These are phyloP conservation scores for Crucihimalaya himalaica DNA, from an alignment of 345 rosid species.

Conservation along the genomic window DNA sequence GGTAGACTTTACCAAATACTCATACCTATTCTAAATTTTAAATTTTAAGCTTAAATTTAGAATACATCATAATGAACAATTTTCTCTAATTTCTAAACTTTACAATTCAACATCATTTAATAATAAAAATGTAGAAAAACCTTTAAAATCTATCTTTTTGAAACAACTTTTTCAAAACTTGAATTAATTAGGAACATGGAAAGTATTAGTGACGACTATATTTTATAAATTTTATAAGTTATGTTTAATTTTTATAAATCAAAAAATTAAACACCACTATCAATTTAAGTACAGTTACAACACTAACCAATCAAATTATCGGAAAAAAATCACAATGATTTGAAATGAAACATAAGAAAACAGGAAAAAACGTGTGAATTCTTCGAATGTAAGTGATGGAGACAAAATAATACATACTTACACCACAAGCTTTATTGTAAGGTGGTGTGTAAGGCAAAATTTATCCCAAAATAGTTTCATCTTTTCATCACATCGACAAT, in stretches of 20 bases:
- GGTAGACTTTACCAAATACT: neutral
- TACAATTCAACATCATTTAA: too few species aligned
- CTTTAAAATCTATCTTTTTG: too few species aligned
- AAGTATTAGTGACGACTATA: too few species aligned
- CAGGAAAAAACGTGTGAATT: neutral
- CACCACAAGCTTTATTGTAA: neutral
- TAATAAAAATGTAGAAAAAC: too few species aligned
- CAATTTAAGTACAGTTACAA: neutral
- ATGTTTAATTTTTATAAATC: neutral
- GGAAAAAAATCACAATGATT: neutral
- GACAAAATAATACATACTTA: neutral
- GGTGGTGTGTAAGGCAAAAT: slow-evolving; percentile 15
- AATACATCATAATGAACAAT: too few species aligned
- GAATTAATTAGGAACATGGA: too few species aligned
- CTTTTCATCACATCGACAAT: neutral
- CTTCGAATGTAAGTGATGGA: neutral
- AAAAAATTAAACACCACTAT: neutral
- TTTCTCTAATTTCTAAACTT: too few species aligned
- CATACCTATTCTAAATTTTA: too few species aligned
- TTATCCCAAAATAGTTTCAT: neutral
- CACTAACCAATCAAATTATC: neutral
- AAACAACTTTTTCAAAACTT: too few species aligned
- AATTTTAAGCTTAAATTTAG: too few species aligned
- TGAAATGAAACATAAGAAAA: neutral
- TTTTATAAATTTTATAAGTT: too few species aligned